phyloP scores from a whole-genome alignment of 2,329 filamentous ascomycete species.

The Thermoascus crustaceus region DNA sequence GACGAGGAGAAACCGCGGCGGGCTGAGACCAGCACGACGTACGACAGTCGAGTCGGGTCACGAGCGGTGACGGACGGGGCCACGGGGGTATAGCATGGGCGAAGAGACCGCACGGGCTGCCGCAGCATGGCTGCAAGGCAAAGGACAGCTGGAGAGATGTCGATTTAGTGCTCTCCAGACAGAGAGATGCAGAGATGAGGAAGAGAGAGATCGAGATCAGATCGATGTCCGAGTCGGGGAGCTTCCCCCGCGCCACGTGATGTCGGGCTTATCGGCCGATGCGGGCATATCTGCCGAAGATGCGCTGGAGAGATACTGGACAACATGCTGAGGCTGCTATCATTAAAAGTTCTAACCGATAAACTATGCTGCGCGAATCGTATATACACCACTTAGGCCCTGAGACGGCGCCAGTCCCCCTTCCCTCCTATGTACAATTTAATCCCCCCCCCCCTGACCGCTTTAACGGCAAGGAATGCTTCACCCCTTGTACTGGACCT shows the following conservation, averaged over 20 bases:
- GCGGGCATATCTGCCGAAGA: conserved; percentile 41
- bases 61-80: conserved; percentile 17
- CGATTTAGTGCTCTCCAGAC: neutral
- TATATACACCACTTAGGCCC: no score
- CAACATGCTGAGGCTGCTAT: no score
- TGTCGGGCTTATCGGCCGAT: conserved; percentile 9
- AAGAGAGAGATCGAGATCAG: neutral
- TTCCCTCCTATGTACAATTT: no score
- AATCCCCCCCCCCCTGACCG: no score
- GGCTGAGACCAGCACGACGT: no score
- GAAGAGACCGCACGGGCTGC: conserved; percentile 21
- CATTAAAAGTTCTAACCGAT: no score
- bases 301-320: no score
- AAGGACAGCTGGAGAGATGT: conserved; percentile 6
- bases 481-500: conserved; percentile 18
- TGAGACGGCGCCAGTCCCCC: no score
- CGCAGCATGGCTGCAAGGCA: conserved; percentile 23
- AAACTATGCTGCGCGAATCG: no score
- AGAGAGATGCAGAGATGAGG: neutral
- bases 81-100: conserved; percentile 12
- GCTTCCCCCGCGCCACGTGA: conserved; percentile 21
- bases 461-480: no score
- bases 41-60: conserved; percentile 6
- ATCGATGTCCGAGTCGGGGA: conserved; percentile 5
- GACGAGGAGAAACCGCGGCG: conserved; percentile 19